A percentile compares a stretch with the other conserved stretches of the same genome.
These are phyloP conservation scores for Daedalea quercina DNA, from an alignment of 768 basidiomycete species.

Conservation along the genomic window DNA sequence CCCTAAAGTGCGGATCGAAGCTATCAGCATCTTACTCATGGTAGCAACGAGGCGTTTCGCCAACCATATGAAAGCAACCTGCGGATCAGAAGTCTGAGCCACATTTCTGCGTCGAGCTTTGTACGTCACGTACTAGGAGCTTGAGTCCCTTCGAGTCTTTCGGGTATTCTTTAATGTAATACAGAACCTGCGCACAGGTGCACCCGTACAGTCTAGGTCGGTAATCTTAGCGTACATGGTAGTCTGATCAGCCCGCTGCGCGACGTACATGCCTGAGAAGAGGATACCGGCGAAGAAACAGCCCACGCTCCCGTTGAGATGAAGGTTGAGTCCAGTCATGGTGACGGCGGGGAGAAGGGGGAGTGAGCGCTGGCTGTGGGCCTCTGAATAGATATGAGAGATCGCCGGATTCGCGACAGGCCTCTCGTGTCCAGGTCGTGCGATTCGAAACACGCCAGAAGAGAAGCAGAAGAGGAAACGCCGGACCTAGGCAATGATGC, in stretches of 20 bases:
- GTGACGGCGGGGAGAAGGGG: neutral
- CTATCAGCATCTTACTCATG: neutral
- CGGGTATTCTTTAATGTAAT: neutral
- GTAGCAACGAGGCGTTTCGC: neutral
- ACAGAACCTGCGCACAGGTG: neutral
- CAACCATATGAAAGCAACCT: neutral
- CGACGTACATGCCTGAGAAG: neutral
- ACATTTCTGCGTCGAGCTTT: too few species aligned
- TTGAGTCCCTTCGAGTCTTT: neutral
- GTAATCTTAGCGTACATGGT: neutral
- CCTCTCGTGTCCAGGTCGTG: too few species aligned
- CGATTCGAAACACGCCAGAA: too few species aligned
- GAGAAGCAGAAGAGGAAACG: too few species aligned
- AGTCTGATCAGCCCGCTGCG: too few species aligned
- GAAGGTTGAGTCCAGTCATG: neutral
- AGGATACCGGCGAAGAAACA: neutral
- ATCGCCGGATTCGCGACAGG: neutral
- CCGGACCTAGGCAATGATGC: too few species aligned
- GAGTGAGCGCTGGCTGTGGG: neutral
- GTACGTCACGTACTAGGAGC: neutral
- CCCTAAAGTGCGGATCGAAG: neutral
- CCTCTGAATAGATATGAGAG: neutral
- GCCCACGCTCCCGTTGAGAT: neutral
- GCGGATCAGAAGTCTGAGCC: neutral
- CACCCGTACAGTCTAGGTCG: neutral